These are phyloP conservation scores for Musa acuminata DNA, from an alignment of 176 grass and related monocot genomes.

Conservation along the genomic window DNA sequence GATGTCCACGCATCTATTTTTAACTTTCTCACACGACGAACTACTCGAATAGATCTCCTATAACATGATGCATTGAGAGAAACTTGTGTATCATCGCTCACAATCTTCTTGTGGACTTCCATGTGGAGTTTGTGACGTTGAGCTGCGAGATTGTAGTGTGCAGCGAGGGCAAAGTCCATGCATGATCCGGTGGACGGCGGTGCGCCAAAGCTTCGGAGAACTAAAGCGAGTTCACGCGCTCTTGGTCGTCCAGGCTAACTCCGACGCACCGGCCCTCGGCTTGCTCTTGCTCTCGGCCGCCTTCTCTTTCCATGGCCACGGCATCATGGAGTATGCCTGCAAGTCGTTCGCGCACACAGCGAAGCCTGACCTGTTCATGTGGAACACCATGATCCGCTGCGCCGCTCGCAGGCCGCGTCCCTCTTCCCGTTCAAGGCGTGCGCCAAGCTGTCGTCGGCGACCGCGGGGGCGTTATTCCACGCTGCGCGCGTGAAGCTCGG, in stretches of 20 bases:
- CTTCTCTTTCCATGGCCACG: neutral
- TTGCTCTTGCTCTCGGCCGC: slow-evolving; percentile 24
- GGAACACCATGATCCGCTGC: slow-evolving; percentile 34
- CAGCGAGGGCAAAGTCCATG: neutral
- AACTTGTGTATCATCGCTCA: too few relatives aligned
- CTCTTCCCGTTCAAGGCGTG: slow-evolving; percentile 34
- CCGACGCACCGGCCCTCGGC: slow-evolving; percentile 7
- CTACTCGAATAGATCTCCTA: too few relatives aligned
- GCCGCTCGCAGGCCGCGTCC: slow-evolving; percentile 8
- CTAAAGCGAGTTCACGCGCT: slow-evolving; percentile 31
- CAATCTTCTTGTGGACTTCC: too few relatives aligned
- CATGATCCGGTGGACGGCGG: slow-evolving; percentile 19
- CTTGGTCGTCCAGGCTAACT: slow-evolving; percentile 25
- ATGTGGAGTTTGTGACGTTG: too few relatives aligned
- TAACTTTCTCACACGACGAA: too few relatives aligned
- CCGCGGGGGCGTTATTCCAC: slow-evolving; percentile 28
- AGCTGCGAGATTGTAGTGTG: too few relatives aligned
- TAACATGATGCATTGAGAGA: too few relatives aligned
- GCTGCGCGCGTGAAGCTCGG: slow-evolving; percentile 27
- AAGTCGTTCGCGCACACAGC: slow-evolving; percentile 37
- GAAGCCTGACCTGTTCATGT: slow-evolving; percentile 38
- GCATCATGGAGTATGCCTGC: slow-evolving; percentile 34
- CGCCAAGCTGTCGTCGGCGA: slow-evolving; percentile 1
- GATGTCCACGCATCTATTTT: too few relatives aligned
- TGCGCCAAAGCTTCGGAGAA: slow-evolving; percentile 19